Percentiles rank a stretch among this genome's conserved stretches.
Conservation (phyloP, 306 rosid genomes). For the Cicer arietinum region DNA sequence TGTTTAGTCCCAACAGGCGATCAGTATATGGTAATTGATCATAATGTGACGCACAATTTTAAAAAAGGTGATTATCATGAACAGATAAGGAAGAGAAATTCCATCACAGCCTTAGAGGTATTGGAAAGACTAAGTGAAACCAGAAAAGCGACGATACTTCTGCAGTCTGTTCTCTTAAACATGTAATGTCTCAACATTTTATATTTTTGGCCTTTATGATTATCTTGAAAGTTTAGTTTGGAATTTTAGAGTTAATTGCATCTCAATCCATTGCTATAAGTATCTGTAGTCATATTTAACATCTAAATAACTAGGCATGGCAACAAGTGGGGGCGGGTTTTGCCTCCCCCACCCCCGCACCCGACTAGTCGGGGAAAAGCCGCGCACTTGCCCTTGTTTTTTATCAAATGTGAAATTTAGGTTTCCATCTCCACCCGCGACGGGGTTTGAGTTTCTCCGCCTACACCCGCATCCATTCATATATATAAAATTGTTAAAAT, state of each 20-base stretch:
- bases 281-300: constrained; percentile 12
- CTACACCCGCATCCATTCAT: too few relatives aligned
- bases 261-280: constrained; percentile 26
- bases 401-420: too few relatives aligned
- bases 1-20: constrained; percentile 45
- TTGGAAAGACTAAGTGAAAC: constrained; percentile 68
- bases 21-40: constrained; percentile 56
- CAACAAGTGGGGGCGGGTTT: too few relatives aligned
- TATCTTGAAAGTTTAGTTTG: constrained; percentile 31
- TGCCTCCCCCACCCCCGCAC: too few relatives aligned
- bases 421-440: too few relatives aligned
- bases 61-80: constrained; percentile 50
- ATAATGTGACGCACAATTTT: constrained; percentile 34
- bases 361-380: too few relatives aligned
- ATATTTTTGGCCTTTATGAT: constrained; percentile 18
- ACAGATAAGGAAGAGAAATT: constrained; percentile 58
- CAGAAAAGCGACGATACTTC: constrained; percentile 66
- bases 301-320: not conserved
- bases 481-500: too few relatives aligned
- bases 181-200: constrained; percentile 55
- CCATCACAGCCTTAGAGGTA: constrained; percentile 66
- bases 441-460: too few relatives aligned
- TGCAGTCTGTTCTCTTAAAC: constrained; percentile 72
- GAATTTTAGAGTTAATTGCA: constrained; percentile 25
- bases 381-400: too few relatives aligned